Percentiles rank a stretch among this genome's conserved stretches.
These are phyloP conservation scores for Phalaenopsis hybrid DNA, from an alignment of 116 monocot genomes.

Conservation along the genomic window DNA sequence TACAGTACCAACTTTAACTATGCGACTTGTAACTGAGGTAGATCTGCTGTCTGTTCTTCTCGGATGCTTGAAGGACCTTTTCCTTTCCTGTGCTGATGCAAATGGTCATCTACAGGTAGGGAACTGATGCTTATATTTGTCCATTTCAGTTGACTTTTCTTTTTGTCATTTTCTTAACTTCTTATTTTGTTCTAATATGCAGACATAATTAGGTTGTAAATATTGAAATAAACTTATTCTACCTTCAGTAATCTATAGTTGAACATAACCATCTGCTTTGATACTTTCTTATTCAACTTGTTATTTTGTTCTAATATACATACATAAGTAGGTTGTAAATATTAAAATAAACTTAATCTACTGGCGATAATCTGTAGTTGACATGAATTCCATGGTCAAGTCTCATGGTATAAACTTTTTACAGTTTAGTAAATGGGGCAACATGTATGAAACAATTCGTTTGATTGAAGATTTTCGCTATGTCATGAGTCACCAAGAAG, in stretches of 20 bases:
- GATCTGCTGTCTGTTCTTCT: slow-evolving; percentile 54
- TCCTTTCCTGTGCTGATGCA: slow-evolving; percentile 50
- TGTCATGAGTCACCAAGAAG: slow-evolving; percentile 60
- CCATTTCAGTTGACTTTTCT: not conserved
- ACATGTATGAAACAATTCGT: slow-evolving; percentile 35
- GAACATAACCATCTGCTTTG: not conserved
- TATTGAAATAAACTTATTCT: not conserved
- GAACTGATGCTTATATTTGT: slow-evolving; percentile 5
- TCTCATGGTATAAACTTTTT: slow-evolving; percentile 14
- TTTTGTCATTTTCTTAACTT: not conserved
- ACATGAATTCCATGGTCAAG: not conserved
- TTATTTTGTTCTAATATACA: not conserved
- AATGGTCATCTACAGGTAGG: slow-evolving; percentile 67
- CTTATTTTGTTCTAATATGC: not conserved
- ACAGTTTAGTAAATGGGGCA: slow-evolving; percentile 64
- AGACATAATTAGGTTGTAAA: not conserved
- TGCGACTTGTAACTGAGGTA: slow-evolving; percentile 61
- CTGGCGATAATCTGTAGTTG: not conserved
- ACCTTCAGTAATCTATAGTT: not conserved
- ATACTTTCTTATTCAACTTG: not conserved
- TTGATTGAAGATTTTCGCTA: slow-evolving; percentile 67
- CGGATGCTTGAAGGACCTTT: slow-evolving; percentile 55
- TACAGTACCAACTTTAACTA: slow-evolving; percentile 75
- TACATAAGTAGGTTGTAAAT: not conserved
- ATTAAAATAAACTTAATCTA: not conserved